Evolutionary conservation across 2,329 filamentous ascomycete species (phyloP).

Genomic region (Arthrobotrys conoides): DNA sequence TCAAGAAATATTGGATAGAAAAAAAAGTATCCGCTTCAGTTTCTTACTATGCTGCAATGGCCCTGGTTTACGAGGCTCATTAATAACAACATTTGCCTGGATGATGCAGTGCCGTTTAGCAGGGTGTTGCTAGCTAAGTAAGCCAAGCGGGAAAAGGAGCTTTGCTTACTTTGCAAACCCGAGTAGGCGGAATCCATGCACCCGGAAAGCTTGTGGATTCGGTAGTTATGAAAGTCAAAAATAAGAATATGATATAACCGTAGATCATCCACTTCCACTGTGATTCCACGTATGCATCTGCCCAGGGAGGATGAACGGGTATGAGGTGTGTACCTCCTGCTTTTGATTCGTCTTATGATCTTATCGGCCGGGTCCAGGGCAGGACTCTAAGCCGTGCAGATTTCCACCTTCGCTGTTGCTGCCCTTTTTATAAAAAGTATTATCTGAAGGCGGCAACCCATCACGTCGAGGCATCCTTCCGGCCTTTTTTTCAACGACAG

Average conservation of each 20-base stretch:
- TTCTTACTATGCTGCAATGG: conserved; percentile 26
- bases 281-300: conserved; percentile 29
- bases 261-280: conserved; percentile 50
- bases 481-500: conserved; percentile 11
- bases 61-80: conserved; percentile 48
- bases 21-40: conserved; percentile 54
- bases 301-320: background rate
- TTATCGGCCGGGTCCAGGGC: conserved; percentile 31
- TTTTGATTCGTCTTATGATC: conserved; percentile 34
- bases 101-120: conserved; percentile 35
- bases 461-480: conserved; percentile 20
- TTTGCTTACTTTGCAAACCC: conserved; percentile 60
- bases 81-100: conserved; percentile 45
- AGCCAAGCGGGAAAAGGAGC: conserved; percentile 55
- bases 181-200: conserved; percentile 45
- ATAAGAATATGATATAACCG: conserved; percentile 57
- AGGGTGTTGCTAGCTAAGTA: conserved; percentile 49
- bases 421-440: conserved; percentile 25
- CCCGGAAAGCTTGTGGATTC: conserved; percentile 55
- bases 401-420: conserved; percentile 33
- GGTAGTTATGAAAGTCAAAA: conserved; percentile 59
- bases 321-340: conserved; percentile 17
- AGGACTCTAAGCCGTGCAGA: conserved; percentile 23
- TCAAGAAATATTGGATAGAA: conserved; percentile 53
- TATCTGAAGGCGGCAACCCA: conserved; percentile 2